Base-by-base conservation (phyloP, 2,329 filamentous ascomycete species). In the Aspergillus costaricaensis region DNA sequence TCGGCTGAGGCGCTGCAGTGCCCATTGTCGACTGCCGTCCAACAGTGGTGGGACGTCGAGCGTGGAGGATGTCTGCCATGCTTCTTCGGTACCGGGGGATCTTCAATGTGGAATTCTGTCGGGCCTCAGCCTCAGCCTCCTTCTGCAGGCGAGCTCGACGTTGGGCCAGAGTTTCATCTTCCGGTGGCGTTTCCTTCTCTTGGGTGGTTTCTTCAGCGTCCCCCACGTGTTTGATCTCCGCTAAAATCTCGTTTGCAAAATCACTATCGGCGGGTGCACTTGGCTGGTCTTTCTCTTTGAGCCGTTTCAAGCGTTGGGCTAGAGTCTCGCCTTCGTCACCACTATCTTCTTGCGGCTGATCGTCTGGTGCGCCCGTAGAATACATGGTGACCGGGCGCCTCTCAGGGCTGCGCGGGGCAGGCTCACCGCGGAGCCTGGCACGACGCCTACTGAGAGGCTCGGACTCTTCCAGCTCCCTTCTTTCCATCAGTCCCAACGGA, bases 401-500 rank as follows among this genome's bases (percentile, higher is more conserved):
- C 8, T 72, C 70, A 5, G 65, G 67, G 8, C 67, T 66, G 5
- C 72, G 72, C 6, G 78, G 73, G 12, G 66, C 66, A 9, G 68
- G 67, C 47, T 84, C 82, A 39, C 91, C 91, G 47, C 88, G 84
- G 6, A 97, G 82, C 58, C 93, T 85, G 43, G 89, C 90, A 51
- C 91, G 87, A 2, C 93, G 88, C 41, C 84, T 84, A 68, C 90
- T 92, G 19, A 97, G 81, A 0, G 95, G 93, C 73, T 98, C 95
- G 58, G 92, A 95, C 70, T 99, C 95, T 73, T 99, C 95, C 65
- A 95, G 79, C 61, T 96, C 89, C 50, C 91, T 87, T 68, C 86
- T 87, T 72, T 96, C 79, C 70, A 82, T 76, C 8, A 82, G 70
- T n/a, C 80, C 80, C 27, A 81, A 57, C 1, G 80, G 79, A 30